Percentiles rank a stretch among this genome's conserved stretches.
Evolutionary conservation across 73 alveolate genomes (phyloP).

Genomic region (Paraurostyla sp.): DNA sequence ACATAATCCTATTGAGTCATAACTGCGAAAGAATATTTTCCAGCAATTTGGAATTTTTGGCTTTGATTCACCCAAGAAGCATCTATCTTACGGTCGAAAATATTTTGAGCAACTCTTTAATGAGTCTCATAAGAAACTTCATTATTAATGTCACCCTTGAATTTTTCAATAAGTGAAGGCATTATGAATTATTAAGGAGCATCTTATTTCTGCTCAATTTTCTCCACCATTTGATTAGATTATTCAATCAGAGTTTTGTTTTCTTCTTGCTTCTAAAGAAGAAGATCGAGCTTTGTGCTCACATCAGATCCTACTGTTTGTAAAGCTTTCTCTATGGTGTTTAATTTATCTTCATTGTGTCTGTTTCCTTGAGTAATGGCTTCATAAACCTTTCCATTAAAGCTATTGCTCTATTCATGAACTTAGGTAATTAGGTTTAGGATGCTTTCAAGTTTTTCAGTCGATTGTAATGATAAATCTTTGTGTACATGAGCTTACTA

Average conservation of each 20-base stretch:
- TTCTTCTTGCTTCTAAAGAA: background rate
- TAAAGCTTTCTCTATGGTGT: background rate
- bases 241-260: background rate
- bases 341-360: background rate
- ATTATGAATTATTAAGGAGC: background rate
- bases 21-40: slow-evolving; percentile 45
- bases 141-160: background rate
- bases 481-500: no score
- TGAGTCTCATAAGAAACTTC: slow-evolving; percentile 4
- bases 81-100: background rate
- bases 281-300: background rate
- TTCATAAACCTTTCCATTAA: background rate
- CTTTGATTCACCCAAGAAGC: background rate
- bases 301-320: background rate
- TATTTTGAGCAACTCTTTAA: slow-evolving; percentile 21
- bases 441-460: background rate
- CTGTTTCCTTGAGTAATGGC: background rate
- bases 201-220: background rate
- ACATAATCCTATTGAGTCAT: slow-evolving; percentile 28
- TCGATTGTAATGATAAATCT: no score
- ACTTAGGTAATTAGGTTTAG: background rate
- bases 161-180: background rate
- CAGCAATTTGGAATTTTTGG: background rate
- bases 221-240: background rate
- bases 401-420: background rate